Conservation (phyloP, 805 yeast genomes). For the Alloascoidea africana region DNA sequence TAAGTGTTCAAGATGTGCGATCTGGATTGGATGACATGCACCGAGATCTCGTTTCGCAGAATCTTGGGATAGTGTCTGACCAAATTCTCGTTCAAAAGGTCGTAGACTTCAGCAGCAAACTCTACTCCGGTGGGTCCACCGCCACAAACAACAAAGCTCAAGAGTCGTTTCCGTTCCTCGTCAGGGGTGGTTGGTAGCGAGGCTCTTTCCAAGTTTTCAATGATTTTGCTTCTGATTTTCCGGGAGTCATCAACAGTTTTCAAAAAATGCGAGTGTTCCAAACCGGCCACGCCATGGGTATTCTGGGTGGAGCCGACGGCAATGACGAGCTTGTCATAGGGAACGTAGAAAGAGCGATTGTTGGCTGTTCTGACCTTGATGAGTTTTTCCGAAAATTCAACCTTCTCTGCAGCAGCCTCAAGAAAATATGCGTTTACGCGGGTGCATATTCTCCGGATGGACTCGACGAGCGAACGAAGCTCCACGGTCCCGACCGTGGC, state of each 20-base stretch:
- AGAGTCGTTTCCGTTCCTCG: constrained; percentile 42
- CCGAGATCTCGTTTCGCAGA: constrained; percentile 45
- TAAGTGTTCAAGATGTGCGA: constrained; percentile 54
- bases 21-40: constrained; percentile 56
- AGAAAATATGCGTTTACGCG: constrained; percentile 42
- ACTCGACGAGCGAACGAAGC: constrained; percentile 47
- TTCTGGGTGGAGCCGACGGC: constrained; percentile 58
- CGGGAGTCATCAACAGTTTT: constrained; percentile 57
- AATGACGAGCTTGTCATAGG: constrained; percentile 55
- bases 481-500: constrained; percentile 63
- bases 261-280: constrained; percentile 42
- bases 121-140: constrained; percentile 72
- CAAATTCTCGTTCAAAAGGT: constrained; percentile 50
- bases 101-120: constrained; percentile 58
- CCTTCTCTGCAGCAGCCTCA: constrained; percentile 45
- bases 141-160: constrained; percentile 55
- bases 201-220: constrained; percentile 41
- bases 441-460: constrained; percentile 40
- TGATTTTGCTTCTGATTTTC: constrained; percentile 36
- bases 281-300: constrained; percentile 60
- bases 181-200: constrained; percentile 50
- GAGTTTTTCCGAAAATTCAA: constrained; percentile 38
- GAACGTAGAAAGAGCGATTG: constrained; percentile 37
- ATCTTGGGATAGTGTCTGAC: constrained; percentile 40
- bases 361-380: constrained; percentile 37